Base-by-base conservation (phyloP, 257 asterid genomes). In the Capsicum rhomboideum region DNA sequence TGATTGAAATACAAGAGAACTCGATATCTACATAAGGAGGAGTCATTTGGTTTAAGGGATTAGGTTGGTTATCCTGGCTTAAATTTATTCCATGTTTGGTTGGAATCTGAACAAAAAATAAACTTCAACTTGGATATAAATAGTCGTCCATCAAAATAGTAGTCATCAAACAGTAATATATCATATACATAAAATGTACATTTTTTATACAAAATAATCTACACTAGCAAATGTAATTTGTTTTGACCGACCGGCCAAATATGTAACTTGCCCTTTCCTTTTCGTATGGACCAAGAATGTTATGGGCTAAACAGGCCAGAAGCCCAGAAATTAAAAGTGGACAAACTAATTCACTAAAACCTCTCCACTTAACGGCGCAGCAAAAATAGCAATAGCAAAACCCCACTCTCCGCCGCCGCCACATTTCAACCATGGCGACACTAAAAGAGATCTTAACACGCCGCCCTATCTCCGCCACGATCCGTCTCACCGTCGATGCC, bases 401-500 rank as follows among this genome's bases (percentile, higher is more conserved):
- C 80, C 71, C 58, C 58, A 6, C 28, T 21, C 56, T 59, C 4
- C 31, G 34, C 79, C 55, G 55, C 79, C 55, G 55, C 50, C 55
- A 1, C 79, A 21, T 59, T 71, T 63, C 23, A 54, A 64, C 83
- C 53, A 94, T 95, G 98, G 90, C 97, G 28, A 89, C 96, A 49
- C 90, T 95, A 11, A 95, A 95, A 83, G 98, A 95, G 87, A 93
- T 93, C 82, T 88, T 95, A 69, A 90, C 94, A 5, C 94, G 97
- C 82, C 98, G 98, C 53, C 97, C 98, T 17, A 87, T 93, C 90
- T 86, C 97, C 82, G 98, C 98, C 81, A 93, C 97, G 34, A 95
- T 95, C 91, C 96, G 98, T 1, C 93, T 95, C 40, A 95, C 96
- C 6, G 97, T 95, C 0, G 95, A 96, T 28, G 99, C 97, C 2